Evolutionary conservation across 257 asterid genomes (phyloP), one percentile per base, ranked within the genome.

Genomic region (Solanum microdontum): DNA sequence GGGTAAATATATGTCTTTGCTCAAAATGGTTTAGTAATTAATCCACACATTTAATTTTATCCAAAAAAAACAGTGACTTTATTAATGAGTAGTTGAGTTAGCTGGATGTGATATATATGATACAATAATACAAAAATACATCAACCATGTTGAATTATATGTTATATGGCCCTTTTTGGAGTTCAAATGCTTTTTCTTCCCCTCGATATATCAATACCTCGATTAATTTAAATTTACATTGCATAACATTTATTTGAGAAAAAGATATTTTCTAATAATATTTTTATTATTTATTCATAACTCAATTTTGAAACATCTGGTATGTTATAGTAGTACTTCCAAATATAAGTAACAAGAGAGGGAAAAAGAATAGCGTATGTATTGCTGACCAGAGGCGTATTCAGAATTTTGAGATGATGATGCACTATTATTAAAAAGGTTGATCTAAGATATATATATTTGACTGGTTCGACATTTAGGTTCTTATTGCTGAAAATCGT

Each of bases 381-480:
- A 11, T 23, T 23, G 23, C 0, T 48, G 23, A 48, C 0, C 60
- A 14, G 21, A 14, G 1, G 0, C 0, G 2, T 4, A 48, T 48
- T 0, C 21, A 48, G 1, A 2, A 48, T 14, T 48, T 5, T 0
- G 8, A 48, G 3, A 48, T 5, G 21, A 48, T 48, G 7, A 11
- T 0, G 60, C 8, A 5, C 0, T 48, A 5, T 48, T 0, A 48
- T 0, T 14, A 48, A 48, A 48, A 48, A 48, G 8, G 8, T 48
- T 48, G 0, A 14, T 48, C 0, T 14, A 48, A 48, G 0, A 14
- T 48, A 48, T 48, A 48, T 48, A 48, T 5, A 14, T 14, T 14
- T 48, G 8, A 48, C 1, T 2, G 3, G 3, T 48, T 48, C 1
- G 0, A 15, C 3, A 48, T 2, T 14, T 45, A 45, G 0, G 0